phyloP scores from a whole-genome alignment of 352 stramenopile genomes.

The Phytophthora cactorum region DNA sequence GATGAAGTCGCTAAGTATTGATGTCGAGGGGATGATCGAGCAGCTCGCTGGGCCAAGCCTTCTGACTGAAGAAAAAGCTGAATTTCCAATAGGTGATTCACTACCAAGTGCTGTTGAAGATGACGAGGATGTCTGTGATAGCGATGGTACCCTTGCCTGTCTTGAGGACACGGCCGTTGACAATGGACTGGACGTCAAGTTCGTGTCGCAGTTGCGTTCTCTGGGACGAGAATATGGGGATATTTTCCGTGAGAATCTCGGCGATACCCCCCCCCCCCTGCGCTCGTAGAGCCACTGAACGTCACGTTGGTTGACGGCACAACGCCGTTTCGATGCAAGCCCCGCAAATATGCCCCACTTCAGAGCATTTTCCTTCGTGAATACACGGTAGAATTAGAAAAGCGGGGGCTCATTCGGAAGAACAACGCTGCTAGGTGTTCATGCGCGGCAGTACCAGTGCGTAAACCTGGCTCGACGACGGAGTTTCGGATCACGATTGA shows the following conservation, averaged over 20 bases:
- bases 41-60: constrained; percentile 4
- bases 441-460: constrained; percentile 3
- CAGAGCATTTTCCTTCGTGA: not conserved
- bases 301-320: constrained; percentile 1
- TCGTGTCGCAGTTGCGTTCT: not conserved
- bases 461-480: not conserved
- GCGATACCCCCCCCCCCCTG: not conserved
- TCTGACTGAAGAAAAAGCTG: constrained; percentile 2
- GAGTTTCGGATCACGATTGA: constrained; percentile 11
- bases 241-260: constrained; percentile 2
- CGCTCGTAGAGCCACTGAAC: constrained; percentile 4
- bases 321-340: constrained; percentile 7
- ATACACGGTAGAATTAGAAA: constrained; percentile 6
- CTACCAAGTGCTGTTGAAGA: not conserved
- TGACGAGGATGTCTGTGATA: no score
- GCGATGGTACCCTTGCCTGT: not conserved
- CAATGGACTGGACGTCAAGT: not conserved
- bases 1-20: constrained; percentile 7
- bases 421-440: constrained; percentile 4
- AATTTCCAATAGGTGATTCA: not conserved
- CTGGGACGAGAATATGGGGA: constrained; percentile 2
- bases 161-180: not conserved
- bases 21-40: constrained; percentile 11
- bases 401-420: constrained; percentile 3
- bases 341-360: constrained; percentile 5